Base-by-base conservation (phyloP, 805 yeast species). In the Huiozyma sinensis region DNA sequence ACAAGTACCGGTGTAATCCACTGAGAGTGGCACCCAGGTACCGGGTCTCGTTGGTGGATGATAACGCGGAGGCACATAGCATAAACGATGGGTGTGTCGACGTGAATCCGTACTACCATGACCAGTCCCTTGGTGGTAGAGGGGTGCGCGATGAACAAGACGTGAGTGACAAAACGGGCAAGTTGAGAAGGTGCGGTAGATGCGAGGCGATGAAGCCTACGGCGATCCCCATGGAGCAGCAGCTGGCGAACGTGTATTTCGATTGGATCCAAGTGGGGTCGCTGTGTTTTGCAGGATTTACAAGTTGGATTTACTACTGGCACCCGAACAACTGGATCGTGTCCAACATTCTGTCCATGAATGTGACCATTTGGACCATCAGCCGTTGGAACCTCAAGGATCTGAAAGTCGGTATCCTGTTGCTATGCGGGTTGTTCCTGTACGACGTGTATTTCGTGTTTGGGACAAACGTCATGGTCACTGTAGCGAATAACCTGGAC, bases 381-480 rank as follows among this genome's bases (percentile, higher is more conserved):
- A 55, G 63, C 11, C 49, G 53, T 29, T 44, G 69, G 7, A 61
- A 65, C 41, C 46, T 79, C 9, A 60, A 70, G 12, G 70, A 67
- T 37, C 73, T 79, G 53, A 66, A 62, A 42, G 61, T 72, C 1
- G 79, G 75, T 3, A 52, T 66, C 11, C 48, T 73, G 8, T 53
- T 79, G 32, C 60, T 81, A 27, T 45, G 51, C 2, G 73, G 73
- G 2, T 68, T 81, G 37, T 78, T 80, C 51, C 49, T 73, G 36
- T 81, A 81, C 57, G 88, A 81, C 55, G 68, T 78, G 36, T 79
- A 72, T 56, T 81, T 81, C 61, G 88, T 81, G 1, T 82, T 79
- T 58, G 75, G 72, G 5, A 70, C 83, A 0, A 68, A 71, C 32
- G 66, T 78, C 5, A 81, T 81, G 88, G 65, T 70, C 34, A 67